A percentile compares a stretch with the other conserved stretches of the same genome.
Evolutionary conservation across 495 filamentous ascomycete genomes (phyloP).

Genomic region (Hyaloscypha bicolor): DNA sequence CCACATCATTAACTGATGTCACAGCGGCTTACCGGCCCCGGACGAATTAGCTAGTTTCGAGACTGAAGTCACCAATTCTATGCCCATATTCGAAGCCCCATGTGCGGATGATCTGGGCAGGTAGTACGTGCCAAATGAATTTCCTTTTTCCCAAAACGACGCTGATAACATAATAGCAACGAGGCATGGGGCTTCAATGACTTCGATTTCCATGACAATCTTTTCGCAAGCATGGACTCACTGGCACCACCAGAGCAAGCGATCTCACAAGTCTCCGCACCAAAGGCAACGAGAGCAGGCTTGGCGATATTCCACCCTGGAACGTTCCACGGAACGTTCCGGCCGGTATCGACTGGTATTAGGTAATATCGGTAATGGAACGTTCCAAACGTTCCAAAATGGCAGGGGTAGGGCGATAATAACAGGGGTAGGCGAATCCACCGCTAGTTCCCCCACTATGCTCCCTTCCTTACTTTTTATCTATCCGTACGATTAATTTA

Average conservation of each 20-base stretch:
- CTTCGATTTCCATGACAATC: background rate
- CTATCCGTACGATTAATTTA: too few relatives aligned
- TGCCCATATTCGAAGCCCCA: background rate
- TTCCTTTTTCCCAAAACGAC: background rate
- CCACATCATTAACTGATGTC: background rate
- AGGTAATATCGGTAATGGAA: too few relatives aligned
- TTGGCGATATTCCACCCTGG: too few relatives aligned
- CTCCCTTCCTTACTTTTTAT: too few relatives aligned
- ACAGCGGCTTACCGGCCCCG: background rate
- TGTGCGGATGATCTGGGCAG: background rate
- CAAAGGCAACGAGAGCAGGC: background rate
- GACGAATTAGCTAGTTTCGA: background rate
- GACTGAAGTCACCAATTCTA: background rate
- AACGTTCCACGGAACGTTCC: too few relatives aligned
- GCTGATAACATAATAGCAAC: background rate
- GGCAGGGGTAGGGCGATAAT: too few relatives aligned
- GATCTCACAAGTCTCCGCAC: background rate
- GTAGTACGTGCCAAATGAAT: background rate
- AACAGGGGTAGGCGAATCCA: too few relatives aligned
- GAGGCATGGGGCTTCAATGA: background rate
- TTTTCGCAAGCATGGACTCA: background rate
- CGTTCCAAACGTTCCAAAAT: too few relatives aligned
- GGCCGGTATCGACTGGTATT: too few relatives aligned
- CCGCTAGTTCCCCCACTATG: too few relatives aligned
- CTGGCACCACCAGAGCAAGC: background rate